These are phyloP conservation scores for Bathelium albidoporum DNA, from an alignment of 495 filamentous ascomycete genomes.

Conservation along the genomic window DNA sequence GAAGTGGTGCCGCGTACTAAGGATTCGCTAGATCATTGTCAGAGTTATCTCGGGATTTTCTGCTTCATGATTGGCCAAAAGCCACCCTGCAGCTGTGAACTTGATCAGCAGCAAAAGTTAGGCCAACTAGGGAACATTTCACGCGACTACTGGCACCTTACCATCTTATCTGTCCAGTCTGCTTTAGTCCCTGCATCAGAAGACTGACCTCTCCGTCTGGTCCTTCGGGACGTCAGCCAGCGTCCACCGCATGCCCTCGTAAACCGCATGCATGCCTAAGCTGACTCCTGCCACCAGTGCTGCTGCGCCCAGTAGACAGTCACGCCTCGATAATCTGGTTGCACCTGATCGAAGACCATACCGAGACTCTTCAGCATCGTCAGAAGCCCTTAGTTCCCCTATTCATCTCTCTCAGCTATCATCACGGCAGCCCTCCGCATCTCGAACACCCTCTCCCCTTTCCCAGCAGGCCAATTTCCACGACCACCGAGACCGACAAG, in stretches of 20 bases:
- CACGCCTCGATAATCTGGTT: background rate
- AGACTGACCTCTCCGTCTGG: background rate
- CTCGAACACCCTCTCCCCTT: slow-evolving; percentile 12
- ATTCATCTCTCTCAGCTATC: slow-evolving; percentile 11
- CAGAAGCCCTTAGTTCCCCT: slow-evolving; percentile 11
- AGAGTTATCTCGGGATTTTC: background rate
- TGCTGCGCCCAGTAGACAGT: slow-evolving; percentile 4
- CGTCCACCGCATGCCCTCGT: background rate
- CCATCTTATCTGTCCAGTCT: background rate
- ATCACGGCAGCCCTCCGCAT: slow-evolving; percentile 18
- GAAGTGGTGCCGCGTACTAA: background rate
- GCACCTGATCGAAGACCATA: slow-evolving; percentile 3
- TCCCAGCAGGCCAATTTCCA: background rate
- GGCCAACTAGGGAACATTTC: background rate
- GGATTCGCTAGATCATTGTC: background rate
- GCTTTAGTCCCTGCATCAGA: background rate
- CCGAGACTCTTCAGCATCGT: slow-evolving; percentile 5
- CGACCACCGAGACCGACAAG: background rate
- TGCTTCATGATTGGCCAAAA: background rate
- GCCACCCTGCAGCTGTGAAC: background rate
- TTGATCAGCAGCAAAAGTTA: background rate
- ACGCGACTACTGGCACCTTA: background rate
- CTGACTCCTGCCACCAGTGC: background rate
- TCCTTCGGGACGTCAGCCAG: background rate
- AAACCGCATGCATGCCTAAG: slow-evolving; percentile 22